Conservation (phyloP, 805 yeast genomes). For the Cyberlindnera mississippiensis region DNA sequence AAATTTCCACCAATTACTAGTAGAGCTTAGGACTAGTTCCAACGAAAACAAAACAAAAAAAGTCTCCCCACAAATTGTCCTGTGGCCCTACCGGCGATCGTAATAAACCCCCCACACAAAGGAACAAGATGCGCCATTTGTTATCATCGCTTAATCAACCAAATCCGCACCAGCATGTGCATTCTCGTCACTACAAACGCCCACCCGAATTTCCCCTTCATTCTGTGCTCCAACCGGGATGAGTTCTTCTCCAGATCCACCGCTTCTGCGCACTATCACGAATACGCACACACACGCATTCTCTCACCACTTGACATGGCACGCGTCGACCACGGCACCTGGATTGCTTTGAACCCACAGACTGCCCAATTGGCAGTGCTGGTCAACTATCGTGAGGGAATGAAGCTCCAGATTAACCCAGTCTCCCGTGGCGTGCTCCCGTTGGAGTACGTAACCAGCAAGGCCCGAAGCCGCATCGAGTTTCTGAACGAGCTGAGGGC, state of each 20-base stretch:
- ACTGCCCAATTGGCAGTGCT: conserved; percentile 64
- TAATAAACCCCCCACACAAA: no score
- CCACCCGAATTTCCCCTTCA: conserved; percentile 72
- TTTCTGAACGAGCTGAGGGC: conserved; percentile 21
- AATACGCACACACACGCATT: conserved; percentile 32
- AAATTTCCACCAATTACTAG: no score
- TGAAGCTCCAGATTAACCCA: conserved; percentile 20
- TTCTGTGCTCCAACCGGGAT: conserved; percentile 81
- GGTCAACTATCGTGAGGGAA: conserved; percentile 64
- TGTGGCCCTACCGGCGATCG: no score
- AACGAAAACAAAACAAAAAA: no score
- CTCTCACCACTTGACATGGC: conserved; percentile 75
- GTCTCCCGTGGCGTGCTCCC: conserved; percentile 47
- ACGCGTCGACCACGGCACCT: conserved; percentile 76
- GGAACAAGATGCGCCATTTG: no score
- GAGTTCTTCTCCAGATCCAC: conserved; percentile 79
- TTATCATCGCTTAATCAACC: neutral
- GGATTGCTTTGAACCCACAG: conserved; percentile 70
- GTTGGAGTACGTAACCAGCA: conserved; percentile 33
- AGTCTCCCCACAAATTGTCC: no score
- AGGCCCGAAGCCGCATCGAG: conserved; percentile 15
- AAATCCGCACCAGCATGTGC: conserved; percentile 53
- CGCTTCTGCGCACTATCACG: conserved; percentile 42
- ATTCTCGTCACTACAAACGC: conserved; percentile 62
- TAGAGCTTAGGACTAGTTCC: no score